phyloP scores from a whole-genome alignment of 2,329 filamentous ascomycete species.

The Ophioceras dolichostomum region DNA sequence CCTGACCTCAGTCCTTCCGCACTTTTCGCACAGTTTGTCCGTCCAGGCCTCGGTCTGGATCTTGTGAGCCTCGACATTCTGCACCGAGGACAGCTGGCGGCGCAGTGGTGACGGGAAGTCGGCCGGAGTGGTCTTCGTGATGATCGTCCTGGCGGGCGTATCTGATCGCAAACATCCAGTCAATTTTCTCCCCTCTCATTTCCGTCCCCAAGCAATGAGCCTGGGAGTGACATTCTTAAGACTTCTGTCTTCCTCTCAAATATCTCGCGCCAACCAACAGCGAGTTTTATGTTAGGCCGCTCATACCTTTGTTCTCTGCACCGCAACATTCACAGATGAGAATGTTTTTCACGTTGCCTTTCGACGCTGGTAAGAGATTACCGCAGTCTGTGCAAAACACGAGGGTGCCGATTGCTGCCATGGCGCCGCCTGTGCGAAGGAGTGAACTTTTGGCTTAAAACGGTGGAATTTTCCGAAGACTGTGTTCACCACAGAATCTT shows the following conservation, averaged over 20 bases:
- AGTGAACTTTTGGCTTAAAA: too few species aligned
- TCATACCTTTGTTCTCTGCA: slow-evolving; percentile 66
- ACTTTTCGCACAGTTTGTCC: slow-evolving; percentile 64
- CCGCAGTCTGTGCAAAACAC: slow-evolving; percentile 92
- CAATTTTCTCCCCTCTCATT: too few species aligned
- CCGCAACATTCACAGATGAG: slow-evolving; percentile 80
- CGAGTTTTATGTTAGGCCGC: background rate
- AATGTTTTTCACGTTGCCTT: slow-evolving; percentile 62
- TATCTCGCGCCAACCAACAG: background rate
- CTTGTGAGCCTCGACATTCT: slow-evolving; percentile 67
- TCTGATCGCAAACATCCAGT: slow-evolving; percentile 33
- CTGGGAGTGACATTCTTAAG: too few species aligned
- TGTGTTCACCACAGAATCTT: too few species aligned
- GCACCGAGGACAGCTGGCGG: slow-evolving; percentile 77
- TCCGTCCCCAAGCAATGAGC: too few species aligned
- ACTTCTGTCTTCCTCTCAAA: too few species aligned
- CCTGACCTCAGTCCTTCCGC: slow-evolving; percentile 69
- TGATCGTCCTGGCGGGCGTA: slow-evolving; percentile 60
- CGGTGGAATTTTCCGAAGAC: too few species aligned
- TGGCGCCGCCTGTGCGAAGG: too few species aligned
- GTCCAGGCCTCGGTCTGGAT: slow-evolving; percentile 60
- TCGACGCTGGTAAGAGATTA: slow-evolving; percentile 73
- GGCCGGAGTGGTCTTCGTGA: slow-evolving; percentile 74
- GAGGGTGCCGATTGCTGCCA: slow-evolving; percentile 83
- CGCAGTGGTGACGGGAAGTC: slow-evolving; percentile 86